Evolutionary conservation across 768 basidiomycete species (phyloP).

Genomic region (Gyrodon lividus): DNA sequence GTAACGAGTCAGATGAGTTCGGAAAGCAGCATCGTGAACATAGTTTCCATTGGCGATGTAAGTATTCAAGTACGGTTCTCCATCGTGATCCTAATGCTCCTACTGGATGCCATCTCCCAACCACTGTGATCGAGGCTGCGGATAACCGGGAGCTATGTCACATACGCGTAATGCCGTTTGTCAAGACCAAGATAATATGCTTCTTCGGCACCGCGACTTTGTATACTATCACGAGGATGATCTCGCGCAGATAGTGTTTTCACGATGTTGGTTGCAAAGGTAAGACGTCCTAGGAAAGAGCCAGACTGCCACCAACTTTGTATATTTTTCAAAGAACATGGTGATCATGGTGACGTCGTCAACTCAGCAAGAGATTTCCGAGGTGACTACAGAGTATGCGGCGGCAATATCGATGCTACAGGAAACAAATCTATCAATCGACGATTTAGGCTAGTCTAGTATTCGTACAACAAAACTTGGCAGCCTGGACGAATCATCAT

Average conservation of each 20-base stretch:
- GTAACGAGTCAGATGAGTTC: not conserved
- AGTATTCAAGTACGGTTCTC: slow-evolving; percentile 49
- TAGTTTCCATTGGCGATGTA: slow-evolving; percentile 52
- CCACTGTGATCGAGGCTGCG: not conserved
- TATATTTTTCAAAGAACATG: not conserved
- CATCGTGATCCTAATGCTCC: slow-evolving; percentile 50
- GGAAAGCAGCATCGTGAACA: not conserved
- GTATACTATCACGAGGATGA: slow-evolving; percentile 38
- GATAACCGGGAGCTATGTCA: not conserved
- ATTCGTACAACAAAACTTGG: not conserved
- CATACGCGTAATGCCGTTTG: slow-evolving; percentile 45
- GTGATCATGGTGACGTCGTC: slow-evolving; percentile 3
- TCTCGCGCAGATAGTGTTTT: slow-evolving; percentile 9
- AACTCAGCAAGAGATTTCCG: no score
- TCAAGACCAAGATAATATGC: slow-evolving; percentile 48
- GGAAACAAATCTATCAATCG: not conserved
- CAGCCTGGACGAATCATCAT: no score
- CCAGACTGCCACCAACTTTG: no score
- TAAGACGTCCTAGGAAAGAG: not conserved
- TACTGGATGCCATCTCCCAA: slow-evolving; percentile 33
- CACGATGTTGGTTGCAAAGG: not conserved
- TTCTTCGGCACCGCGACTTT: slow-evolving; percentile 34
- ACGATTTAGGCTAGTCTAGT: slow-evolving; percentile 5
- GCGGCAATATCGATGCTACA: no score
- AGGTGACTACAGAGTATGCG: no score